Base-by-base conservation (phyloP, 2,329 filamentous ascomycete genomes). In the Truncatella angustata region DNA sequence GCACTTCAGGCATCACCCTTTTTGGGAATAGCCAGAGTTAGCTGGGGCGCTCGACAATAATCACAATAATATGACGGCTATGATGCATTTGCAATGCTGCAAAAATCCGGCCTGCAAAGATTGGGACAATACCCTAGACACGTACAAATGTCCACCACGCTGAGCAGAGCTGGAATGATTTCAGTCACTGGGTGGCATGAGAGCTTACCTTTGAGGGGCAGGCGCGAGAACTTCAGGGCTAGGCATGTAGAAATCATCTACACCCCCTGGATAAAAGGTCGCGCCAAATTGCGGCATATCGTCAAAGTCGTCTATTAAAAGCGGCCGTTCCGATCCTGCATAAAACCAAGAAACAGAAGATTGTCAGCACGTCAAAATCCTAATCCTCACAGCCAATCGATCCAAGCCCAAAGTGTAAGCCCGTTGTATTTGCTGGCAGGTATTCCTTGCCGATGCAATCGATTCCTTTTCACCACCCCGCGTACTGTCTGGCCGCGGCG, bases 1-100 rank as follows among this genome's bases (percentile, higher is more conserved):
- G 91, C 60, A 97, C 91, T 79, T 97, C 91, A 69, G 91, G 90
- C 85, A 93, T 96, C 66, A 95, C 85, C 76, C 91, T 96, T 71
- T 60, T 20, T 16, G 7, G 14, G 16, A 12, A 28, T 21, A 39
- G 26, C 12, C 23, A 39, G n/a, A 10, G 47, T 50, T 36, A 50
- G 47, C 47, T 40, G 42, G 14, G 16, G 43, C n/a, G n/a, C n/a
- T n/a, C n/a, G n/a, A n/a, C n/a, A n/a, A n/a, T n/a, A n/a, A n/a
- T n/a, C n/a, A n/a, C n/a, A n/a, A n/a, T n/a, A n/a, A n/a, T n/a
- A n/a, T n/a, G n/a, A n/a, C n/a, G n/a, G n/a, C n/a, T n/a, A n/a
- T n/a, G n/a, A n/a, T n/a, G n/a, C n/a, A n/a, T n/a, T n/a, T n/a
- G n/a, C n/a, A n/a, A n/a, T n/a, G n/a, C n/a, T n/a, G n/a, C n/a